These are phyloP conservation scores for Trifolium fragiferum DNA, from an alignment of 306 rosid genomes.

Conservation along the genomic window DNA sequence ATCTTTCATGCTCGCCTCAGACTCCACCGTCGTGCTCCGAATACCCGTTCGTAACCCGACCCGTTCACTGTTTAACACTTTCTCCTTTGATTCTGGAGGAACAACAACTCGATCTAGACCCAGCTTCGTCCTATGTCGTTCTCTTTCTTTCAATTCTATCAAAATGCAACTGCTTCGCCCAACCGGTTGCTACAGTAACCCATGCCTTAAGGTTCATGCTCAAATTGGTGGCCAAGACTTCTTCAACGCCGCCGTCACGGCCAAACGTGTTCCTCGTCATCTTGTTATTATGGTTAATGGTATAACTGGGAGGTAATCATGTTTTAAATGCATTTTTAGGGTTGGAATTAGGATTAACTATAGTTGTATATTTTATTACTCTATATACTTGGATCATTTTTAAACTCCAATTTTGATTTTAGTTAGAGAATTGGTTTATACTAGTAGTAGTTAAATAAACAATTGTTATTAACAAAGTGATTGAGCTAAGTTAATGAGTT, in stretches of 20 bases:
- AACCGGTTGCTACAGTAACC: neutral
- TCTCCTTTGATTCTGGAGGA: neutral
- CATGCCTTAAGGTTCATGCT: neutral
- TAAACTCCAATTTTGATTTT: too few species aligned
- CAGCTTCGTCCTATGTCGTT: neutral
- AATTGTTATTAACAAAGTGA: too few species aligned
- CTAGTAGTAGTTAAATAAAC: too few species aligned
- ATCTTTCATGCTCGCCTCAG: slow-evolving; percentile 16
- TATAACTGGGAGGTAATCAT: slow-evolving; percentile 22
- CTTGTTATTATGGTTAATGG: slow-evolving; percentile 35
- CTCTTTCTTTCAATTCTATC: neutral
- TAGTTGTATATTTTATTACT: neutral
- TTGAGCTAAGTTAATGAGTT: too few species aligned
- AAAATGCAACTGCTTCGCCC: neutral
- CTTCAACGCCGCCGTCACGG: neutral
- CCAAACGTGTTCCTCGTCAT: neutral
- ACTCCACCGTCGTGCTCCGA: slow-evolving; percentile 3
- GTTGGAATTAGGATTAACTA: neutral
- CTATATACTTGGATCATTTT: neutral
- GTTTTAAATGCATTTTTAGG: too few species aligned
- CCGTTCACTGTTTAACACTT: neutral
- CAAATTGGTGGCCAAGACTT: slow-evolving; percentile 1
- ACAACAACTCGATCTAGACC: neutral
- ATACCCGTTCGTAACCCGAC: slow-evolving; percentile 6
- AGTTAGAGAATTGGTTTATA: too few species aligned